Evolutionary conservation across 208 protist species (phyloP).

Genomic region (Acanthamoeba sp.): DNA sequence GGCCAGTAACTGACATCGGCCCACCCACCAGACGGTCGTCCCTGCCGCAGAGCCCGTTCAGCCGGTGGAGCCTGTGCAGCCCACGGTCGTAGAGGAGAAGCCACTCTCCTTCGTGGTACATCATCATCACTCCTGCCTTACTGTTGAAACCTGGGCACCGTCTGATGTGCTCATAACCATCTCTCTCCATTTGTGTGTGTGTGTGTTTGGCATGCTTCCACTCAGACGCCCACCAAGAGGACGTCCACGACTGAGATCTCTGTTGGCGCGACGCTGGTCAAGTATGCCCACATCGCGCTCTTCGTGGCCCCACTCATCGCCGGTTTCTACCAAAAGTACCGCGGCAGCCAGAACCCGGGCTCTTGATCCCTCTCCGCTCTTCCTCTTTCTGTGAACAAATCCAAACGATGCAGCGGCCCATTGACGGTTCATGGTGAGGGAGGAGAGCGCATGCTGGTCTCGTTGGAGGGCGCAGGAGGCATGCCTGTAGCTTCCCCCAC

Average conservation of each 20-base stretch:
- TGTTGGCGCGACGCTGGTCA: constrained; percentile 67
- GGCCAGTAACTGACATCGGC: neutral
- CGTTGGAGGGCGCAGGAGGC: too few relatives aligned
- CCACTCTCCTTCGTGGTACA: neutral
- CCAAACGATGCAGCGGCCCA: too few relatives aligned
- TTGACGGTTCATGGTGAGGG: too few relatives aligned
- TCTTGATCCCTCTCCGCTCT: neutral
- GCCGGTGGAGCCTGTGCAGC: neutral
- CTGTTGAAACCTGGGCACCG: neutral
- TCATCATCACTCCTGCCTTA: neutral
- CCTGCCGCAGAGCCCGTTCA: neutral
- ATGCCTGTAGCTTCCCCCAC: too few relatives aligned
- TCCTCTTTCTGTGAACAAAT: too few relatives aligned
- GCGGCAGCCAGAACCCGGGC: neutral
- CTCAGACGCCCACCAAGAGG: neutral
- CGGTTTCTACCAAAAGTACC: constrained; percentile 15
- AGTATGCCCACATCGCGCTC: constrained; percentile 56
- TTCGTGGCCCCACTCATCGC: constrained; percentile 10
- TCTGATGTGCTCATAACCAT: too few relatives aligned
- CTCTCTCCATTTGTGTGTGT: too few relatives aligned
- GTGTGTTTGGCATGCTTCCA: neutral
- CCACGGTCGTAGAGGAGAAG: constrained; percentile 5
- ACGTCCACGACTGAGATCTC: neutral
- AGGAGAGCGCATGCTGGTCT: too few relatives aligned
- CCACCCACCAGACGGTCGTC: neutral